Evolutionary conservation across 345 rosid species (phyloP).

Genomic region (Lepidium didymum): DNA sequence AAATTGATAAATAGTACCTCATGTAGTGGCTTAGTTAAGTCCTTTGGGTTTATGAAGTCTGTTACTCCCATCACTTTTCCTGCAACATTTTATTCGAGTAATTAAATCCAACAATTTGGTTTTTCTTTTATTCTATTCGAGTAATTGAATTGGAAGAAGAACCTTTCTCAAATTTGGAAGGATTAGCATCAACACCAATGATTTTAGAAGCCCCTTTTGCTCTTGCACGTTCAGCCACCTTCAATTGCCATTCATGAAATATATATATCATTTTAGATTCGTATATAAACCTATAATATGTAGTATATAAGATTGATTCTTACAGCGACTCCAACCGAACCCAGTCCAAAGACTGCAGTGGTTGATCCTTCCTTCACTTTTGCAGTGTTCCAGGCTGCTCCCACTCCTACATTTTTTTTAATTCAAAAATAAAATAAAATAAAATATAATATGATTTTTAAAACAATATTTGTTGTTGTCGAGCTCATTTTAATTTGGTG

Average conservation of each 20-base stretch:
- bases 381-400: constrained; percentile 67
- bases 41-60: constrained; percentile 22
- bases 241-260: constrained; percentile 3
- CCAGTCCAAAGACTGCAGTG: constrained; percentile 64
- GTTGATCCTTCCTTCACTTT: constrained; percentile 48
- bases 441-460: too few relatives aligned
- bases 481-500: too few relatives aligned
- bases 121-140: neutral
- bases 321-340: constrained; percentile 72
- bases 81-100: neutral
- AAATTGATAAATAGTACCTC: constrained; percentile 14
- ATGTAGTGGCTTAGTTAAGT: constrained; percentile 23
- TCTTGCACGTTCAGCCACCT: constrained; percentile 64
- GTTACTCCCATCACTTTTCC: constrained; percentile 27
- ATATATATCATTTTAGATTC: neutral
- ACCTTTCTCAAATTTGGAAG: constrained; percentile 50
- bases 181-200: constrained; percentile 51
- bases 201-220: constrained; percentile 59
- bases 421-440: too few relatives aligned
- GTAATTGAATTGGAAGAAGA: neutral
- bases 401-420: constrained; percentile 37
- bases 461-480: neutral
- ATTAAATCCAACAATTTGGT: neutral
- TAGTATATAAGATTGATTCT: constrained; percentile 1
- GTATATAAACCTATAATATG: neutral